These are phyloP conservation scores for Alliaria petiolata DNA, from an alignment of 345 rosid species.

Conservation along the genomic window DNA sequence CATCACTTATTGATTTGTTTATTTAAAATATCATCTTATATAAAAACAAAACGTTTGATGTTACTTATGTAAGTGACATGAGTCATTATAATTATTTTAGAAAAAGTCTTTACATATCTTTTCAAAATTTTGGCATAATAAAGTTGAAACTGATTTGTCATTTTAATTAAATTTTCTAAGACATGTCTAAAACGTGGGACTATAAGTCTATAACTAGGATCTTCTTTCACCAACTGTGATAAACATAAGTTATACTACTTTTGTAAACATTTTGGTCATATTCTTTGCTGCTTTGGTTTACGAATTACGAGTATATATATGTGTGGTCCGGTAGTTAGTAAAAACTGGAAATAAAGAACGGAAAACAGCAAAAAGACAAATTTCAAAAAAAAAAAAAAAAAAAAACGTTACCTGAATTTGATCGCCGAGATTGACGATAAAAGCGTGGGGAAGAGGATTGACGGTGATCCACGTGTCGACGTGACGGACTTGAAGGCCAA, in stretches of 20 bases:
- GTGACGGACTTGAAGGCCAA: slow-evolving; percentile 78
- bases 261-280: neutral
- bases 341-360: neutral
- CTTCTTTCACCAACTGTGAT: neutral
- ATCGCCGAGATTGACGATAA: slow-evolving; percentile 84
- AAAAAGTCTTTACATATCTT: neutral
- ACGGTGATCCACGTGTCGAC: slow-evolving; percentile 68
- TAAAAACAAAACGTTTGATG: neutral
- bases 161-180: neutral
- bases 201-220: neutral
- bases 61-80: neutral
- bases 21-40: neutral
- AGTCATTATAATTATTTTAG: neutral
- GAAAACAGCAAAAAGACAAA: neutral
- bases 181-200: slow-evolving; percentile 27
- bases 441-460: slow-evolving; percentile 65
- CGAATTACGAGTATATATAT: too few species aligned
- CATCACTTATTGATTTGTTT: neutral
- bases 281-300: neutral
- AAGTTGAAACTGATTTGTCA: slow-evolving; percentile 15
- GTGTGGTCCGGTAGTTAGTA: neutral
- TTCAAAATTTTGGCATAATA: neutral
- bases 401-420: slow-evolving; percentile 67
- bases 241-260: neutral
- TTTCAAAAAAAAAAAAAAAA: neutral